Base-by-base conservation (phyloP, 2,329 filamentous ascomycete genomes). In the Diaporthe vexans region DNA sequence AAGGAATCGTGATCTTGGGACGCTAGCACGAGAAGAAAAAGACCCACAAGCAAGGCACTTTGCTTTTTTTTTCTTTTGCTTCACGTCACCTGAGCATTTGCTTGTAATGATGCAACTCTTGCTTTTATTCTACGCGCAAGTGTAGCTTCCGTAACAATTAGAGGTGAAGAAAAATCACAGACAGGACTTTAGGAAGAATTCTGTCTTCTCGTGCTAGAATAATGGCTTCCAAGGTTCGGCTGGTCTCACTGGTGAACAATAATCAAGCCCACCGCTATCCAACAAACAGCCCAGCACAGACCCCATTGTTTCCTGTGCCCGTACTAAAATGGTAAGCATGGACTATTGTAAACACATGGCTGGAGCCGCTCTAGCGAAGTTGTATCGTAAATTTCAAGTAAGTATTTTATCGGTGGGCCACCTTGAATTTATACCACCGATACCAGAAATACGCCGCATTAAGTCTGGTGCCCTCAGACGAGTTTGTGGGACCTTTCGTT, bases 11-110 rank as follows among this genome's bases (percentile, higher is more conserved):
- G 26, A 6, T 0, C 4, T 33, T 19, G 33, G 21, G 24, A 35
- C 17, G 7, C n/a, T 6, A 4, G 2, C 3, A 6, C 11, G 0
- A 3, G 15, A 40, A 13, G 19, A 29, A 9, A 9, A 13, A 24
- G 21, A 37, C 3, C 19, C 4, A 11, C 37, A 37, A 21, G 5
- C 19, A 37, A 5, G 29, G 11, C 2, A 35, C 1, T 33, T 19
- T 17, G 15, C 4, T 13, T 17, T 24, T 21, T 21, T 17, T 10
- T 24, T 4, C 35, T 11, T 24, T 29, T 21, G 10, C 5, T 8
- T 15, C 9, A 67, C 24, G 26, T 19, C 46, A 13, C 26, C 29
- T 51, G 26, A 46, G 15, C 4, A 40, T 40, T 40, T 15, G 37
- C 37, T 40, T 13, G 10, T 13, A 13, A 13, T 40, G 10, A 40